Evolutionary conservation across 73 alveolate species (phyloP).

Genomic region (Tetrahymena thermophila): DNA sequence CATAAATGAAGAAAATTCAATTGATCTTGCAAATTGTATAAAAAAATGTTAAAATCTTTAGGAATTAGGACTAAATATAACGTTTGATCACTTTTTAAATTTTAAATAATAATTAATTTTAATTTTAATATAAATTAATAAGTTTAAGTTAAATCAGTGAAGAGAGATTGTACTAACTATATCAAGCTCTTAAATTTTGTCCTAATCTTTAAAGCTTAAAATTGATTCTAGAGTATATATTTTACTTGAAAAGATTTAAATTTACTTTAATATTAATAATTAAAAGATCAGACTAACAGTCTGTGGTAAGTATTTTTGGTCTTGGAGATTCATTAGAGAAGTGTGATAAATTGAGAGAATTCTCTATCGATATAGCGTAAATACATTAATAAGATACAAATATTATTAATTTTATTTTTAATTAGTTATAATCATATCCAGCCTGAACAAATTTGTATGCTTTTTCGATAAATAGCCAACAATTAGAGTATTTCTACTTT

Average conservation of each 20-base stretch:
- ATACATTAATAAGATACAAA: not conserved
- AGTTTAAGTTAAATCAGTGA: not conserved
- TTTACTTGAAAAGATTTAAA: too few species aligned
- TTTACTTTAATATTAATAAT: too few species aligned
- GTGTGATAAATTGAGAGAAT: not conserved
- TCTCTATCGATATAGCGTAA: not conserved
- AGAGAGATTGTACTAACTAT: too few species aligned
- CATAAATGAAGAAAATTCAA: not conserved
- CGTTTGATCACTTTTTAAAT: not conserved
- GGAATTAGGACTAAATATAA: not conserved
- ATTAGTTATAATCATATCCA: not conserved
- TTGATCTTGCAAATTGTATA: not conserved
- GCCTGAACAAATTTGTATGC: not conserved
- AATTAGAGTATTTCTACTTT: not conserved
- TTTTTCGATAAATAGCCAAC: not conserved
- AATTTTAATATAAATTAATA: too few species aligned
- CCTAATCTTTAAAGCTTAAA: not conserved
- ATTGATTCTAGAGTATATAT: not conserved
- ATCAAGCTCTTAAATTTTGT: not conserved
- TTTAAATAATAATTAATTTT: too few species aligned
- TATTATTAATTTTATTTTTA: too few species aligned
- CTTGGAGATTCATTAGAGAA: not conserved
- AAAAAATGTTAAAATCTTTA: not conserved
- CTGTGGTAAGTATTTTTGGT: not conserved
- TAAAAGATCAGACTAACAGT: too few species aligned